These are phyloP conservation scores for Saccharomycopsis guyanensis DNA, from an alignment of 805 yeast species.

Conservation along the genomic window DNA sequence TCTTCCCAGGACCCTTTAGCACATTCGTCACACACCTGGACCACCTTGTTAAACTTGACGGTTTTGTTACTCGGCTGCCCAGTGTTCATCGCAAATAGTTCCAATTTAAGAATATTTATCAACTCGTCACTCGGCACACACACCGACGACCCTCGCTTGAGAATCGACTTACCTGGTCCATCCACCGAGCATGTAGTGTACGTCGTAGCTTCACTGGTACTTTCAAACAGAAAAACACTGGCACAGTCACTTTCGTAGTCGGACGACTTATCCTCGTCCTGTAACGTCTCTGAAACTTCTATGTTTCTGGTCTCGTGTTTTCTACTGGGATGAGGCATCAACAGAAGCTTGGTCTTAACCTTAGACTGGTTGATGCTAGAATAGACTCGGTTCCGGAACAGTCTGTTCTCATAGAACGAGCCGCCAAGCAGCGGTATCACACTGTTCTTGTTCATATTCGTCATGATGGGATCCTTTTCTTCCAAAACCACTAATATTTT, in stretches of 20 bases:
- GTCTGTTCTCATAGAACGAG: not conserved
- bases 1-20: not conserved
- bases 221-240: not conserved
- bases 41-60: not conserved
- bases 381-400: not conserved
- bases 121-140: not conserved
- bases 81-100: not conserved
- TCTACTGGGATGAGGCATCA: not conserved
- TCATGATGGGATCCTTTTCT: too few relatives aligned
- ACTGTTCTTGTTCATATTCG: not conserved
- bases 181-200: not conserved
- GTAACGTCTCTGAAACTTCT: not conserved
- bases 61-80: not conserved
- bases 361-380: not conserved
- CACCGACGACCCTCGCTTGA: not conserved
- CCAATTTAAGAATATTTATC: not conserved
- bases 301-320: not conserved
- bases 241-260: not conserved
- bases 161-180: not conserved
- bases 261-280: not conserved
- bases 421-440: not conserved
- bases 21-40: not conserved
- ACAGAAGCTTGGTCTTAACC: not conserved
- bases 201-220: not conserved
- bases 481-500: too few relatives aligned